A percentile compares a stretch with the other conserved stretches of the same genome.
Conservation (phyloP, 345 rosid species). For the Ceriops tagal region DNA sequence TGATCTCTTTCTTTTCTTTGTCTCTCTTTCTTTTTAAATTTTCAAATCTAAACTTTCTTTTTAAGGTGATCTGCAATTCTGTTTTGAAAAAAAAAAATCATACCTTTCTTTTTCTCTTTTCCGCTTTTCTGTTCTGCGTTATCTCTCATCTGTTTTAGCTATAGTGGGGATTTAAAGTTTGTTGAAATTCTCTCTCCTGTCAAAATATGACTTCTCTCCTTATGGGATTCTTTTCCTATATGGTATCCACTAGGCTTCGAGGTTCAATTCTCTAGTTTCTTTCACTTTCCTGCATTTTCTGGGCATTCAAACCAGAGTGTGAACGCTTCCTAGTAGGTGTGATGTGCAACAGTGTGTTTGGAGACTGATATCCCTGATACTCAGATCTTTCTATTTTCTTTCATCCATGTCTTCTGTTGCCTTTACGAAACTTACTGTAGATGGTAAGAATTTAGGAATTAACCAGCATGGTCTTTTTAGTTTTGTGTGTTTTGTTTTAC, state of each 20-base stretch:
- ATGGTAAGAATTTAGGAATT: conserved; percentile 24
- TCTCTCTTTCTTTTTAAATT: no score
- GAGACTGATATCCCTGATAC: conserved; percentile 6
- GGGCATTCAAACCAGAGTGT: background rate
- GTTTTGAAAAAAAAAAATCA: conserved; percentile 38
- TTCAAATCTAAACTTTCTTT: background rate
- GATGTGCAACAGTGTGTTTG: background rate
- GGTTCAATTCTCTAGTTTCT: background rate
- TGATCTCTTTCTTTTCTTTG: conserved; percentile 14
- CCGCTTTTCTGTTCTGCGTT: conserved; percentile 41
- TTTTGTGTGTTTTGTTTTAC: background rate
- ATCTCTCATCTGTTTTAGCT: conserved; percentile 26
- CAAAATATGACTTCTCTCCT: conserved; percentile 3
- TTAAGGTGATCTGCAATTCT: conserved; percentile 24
- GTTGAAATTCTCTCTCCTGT: conserved; percentile 12
- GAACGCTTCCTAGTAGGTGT: background rate
- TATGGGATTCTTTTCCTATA: conserved; percentile 6
- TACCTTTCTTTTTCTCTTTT: conserved; percentile 43
- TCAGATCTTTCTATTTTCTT: conserved; percentile 10
- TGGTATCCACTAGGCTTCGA: background rate
- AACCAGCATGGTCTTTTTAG: conserved; percentile 8
- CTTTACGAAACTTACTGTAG: conserved; percentile 13
- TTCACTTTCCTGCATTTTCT: conserved; percentile 6
- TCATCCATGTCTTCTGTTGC: conserved; percentile 13
- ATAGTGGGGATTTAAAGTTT: conserved; percentile 35